Base-by-base conservation (phyloP, 495 filamentous ascomycete genomes). In the Penicillium malachiteum region DNA sequence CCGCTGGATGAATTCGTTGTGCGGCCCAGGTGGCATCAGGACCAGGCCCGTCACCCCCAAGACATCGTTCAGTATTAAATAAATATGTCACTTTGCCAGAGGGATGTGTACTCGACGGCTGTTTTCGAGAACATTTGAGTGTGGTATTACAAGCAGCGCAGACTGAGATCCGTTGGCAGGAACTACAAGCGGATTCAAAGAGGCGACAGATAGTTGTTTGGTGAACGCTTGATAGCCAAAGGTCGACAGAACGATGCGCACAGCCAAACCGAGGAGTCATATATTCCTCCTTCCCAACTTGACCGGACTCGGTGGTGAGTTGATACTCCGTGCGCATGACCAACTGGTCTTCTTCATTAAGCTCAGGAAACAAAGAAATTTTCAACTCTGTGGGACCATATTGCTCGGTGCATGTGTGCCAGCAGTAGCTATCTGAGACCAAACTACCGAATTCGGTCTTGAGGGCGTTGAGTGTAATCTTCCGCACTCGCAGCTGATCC, bases 251-350 rank as follows among this genome's bases (percentile, higher is more conserved):
- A 46, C 74, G 68, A 58, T 78, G 76, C 10, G 76, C 73, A 37
- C 75, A 78, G 37, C 75, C 75, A 52, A 78, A 77, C 3, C 75
- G 72, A 11, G 75, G 65, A 7, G 76, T 76, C 60, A 78, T 75
- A 30, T 60, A 63, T 44, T 73, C 71, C 54, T 76, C 72, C 56
- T 74, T 76, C 1, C 73, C 76, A 3, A 77, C 67, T 48, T 74
- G 71, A 21, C 73, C 72, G 0, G 72, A 57, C 7, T 60, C 64
- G 7, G 68, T 76, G 7, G 66, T 67, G 45, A 78, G 58, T 10
- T 69, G 67, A 48, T 78, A 78, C 48, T 78, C 76, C 1, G 74
- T 74, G 18, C 71, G 66, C 39, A 78, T 63, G 18, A 62, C 52
- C 18, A 78, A 53, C 33, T 71, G 60, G 16, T 70, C 64, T 1